These are phyloP conservation scores for Suillus subalutaceus DNA, from an alignment of 768 basidiomycete genomes.

Conservation along the genomic window DNA sequence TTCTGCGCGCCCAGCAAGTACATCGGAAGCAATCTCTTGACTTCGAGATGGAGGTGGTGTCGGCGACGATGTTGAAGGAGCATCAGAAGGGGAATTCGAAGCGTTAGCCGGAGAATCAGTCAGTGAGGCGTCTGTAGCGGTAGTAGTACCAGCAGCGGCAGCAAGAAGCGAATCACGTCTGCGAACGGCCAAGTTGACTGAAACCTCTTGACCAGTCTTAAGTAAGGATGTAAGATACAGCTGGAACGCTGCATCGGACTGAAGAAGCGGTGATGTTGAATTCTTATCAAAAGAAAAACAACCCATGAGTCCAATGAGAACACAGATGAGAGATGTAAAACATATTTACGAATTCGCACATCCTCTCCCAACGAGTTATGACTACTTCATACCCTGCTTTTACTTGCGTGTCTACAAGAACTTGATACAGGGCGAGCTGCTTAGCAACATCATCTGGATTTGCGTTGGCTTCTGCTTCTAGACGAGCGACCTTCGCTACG, in stretches of 20 bases:
- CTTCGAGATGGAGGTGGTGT: slow-evolving; percentile 38
- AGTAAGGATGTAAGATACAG: slow-evolving; percentile 73
- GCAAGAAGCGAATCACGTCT: slow-evolving; percentile 66
- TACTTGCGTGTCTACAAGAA: slow-evolving; percentile 63
- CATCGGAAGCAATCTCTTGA: slow-evolving; percentile 44
- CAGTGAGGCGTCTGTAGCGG: slow-evolving; percentile 19
- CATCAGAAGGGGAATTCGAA: slow-evolving; percentile 16
- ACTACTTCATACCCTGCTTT: slow-evolving; percentile 72
- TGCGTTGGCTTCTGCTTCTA: slow-evolving; percentile 79
- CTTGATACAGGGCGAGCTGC: slow-evolving; percentile 71
- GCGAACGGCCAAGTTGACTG: slow-evolving; percentile 67
- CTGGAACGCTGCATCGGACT: slow-evolving; percentile 72
- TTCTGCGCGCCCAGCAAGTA: slow-evolving; percentile 36
- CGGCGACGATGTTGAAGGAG: slow-evolving; percentile 19
- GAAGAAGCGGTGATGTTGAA: slow-evolving; percentile 66
- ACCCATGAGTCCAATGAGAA: slow-evolving; percentile 14
- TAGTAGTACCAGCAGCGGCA: slow-evolving; percentile 26
- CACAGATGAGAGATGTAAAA: neutral
- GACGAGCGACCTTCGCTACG: slow-evolving; percentile 68
- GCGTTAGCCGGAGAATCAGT: slow-evolving; percentile 3
- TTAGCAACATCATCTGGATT: slow-evolving; percentile 68
- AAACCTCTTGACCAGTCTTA: slow-evolving; percentile 55
- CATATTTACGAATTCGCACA: slow-evolving; percentile 77
- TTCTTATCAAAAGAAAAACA: slow-evolving; percentile 45
- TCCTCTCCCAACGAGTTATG: slow-evolving; percentile 80